A percentile compares a stretch with the other conserved stretches of the same genome.
phyloP scores from a whole-genome alignment of 768 basidiomycete species.

The Naganishia onofrii region DNA sequence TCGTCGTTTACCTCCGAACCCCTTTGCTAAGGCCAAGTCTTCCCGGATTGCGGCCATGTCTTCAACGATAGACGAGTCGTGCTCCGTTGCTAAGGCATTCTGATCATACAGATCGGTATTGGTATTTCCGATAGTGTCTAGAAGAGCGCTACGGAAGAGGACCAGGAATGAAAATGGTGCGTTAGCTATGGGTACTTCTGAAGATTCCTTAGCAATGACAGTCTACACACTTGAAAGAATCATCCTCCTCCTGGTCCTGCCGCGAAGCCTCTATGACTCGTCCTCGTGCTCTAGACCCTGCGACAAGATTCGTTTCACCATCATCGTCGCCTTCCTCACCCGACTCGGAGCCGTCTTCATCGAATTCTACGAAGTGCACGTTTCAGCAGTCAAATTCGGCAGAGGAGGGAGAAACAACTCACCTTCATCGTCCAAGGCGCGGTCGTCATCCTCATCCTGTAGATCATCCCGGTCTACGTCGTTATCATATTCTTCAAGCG shows the following conservation, averaged over 20 bases:
- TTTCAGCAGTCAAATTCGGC: neutral
- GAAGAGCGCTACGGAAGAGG: neutral
- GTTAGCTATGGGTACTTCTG: neutral
- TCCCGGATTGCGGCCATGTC: constrained; percentile 32
- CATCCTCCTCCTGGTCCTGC: constrained; percentile 22
- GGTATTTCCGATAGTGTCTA: constrained; percentile 5
- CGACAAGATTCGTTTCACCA: neutral
- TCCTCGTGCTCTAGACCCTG: neutral
- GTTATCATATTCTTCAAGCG: constrained; percentile 2
- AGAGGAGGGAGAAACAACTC: neutral
- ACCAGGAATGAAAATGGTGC: neutral
- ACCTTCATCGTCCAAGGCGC: constrained; percentile 1
- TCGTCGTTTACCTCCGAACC: constrained; percentile 11
- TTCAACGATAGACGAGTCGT: constrained; percentile 12
- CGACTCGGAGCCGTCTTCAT: constrained; percentile 1
- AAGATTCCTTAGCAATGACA: neutral
- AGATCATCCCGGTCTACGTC: neutral
- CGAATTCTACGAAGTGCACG: neutral
- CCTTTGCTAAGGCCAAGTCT: constrained; percentile 32
- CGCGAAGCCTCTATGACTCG: neutral
- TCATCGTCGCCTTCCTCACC: neutral
- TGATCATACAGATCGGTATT: constrained; percentile 7
- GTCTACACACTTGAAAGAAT: constrained; percentile 20
- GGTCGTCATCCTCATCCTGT: neutral
- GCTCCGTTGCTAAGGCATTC: constrained; percentile 2